These are phyloP conservation scores for Metarhizium guizhouense DNA, from an alignment of 2,329 filamentous ascomycete species.

Conservation along the genomic window DNA sequence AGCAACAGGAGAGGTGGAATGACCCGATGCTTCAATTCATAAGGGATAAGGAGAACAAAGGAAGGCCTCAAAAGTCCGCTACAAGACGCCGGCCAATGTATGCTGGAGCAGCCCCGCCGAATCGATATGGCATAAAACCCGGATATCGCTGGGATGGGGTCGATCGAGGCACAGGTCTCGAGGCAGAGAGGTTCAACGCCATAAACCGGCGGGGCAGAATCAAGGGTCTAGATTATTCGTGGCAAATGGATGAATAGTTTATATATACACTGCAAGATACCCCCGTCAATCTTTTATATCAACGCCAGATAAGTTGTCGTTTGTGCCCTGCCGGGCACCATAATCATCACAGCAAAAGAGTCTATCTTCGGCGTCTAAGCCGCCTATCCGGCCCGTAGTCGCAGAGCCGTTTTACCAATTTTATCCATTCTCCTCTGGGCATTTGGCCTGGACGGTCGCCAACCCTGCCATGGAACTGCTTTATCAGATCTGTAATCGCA, in stretches of 20 bases:
- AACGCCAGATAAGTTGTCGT: background rate
- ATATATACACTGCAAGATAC: background rate
- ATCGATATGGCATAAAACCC: slow-evolving; percentile 86
- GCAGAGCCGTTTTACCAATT: slow-evolving; percentile 47
- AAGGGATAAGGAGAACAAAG: slow-evolving; percentile 33
- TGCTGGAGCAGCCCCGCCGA: slow-evolving; percentile 71
- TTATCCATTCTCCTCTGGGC: slow-evolving; percentile 46
- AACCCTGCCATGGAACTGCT: slow-evolving; percentile 44
- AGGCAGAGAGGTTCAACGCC: slow-evolving; percentile 85
- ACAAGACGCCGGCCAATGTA: slow-evolving; percentile 57
- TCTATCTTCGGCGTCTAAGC: slow-evolving; percentile 29
- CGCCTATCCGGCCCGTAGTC: slow-evolving; percentile 48
- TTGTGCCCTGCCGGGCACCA: background rate
- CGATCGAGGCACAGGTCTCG: slow-evolving; percentile 87
- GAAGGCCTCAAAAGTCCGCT: slow-evolving; percentile 3
- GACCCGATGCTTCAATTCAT: slow-evolving; percentile 85
- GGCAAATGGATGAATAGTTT: slow-evolving; percentile 85
- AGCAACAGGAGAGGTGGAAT: slow-evolving; percentile 73
- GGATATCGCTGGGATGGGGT: slow-evolving; percentile 97
- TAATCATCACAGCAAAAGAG: background rate
- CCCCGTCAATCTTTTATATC: background rate
- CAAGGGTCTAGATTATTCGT: slow-evolving; percentile 77
- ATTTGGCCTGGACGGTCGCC: slow-evolving; percentile 43
- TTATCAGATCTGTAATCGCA: slow-evolving; percentile 43
- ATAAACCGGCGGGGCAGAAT: slow-evolving; percentile 69